Conservation (phyloP, 371 early-diverging fungal genomes). For the Rhizopus stolonifer region DNA sequence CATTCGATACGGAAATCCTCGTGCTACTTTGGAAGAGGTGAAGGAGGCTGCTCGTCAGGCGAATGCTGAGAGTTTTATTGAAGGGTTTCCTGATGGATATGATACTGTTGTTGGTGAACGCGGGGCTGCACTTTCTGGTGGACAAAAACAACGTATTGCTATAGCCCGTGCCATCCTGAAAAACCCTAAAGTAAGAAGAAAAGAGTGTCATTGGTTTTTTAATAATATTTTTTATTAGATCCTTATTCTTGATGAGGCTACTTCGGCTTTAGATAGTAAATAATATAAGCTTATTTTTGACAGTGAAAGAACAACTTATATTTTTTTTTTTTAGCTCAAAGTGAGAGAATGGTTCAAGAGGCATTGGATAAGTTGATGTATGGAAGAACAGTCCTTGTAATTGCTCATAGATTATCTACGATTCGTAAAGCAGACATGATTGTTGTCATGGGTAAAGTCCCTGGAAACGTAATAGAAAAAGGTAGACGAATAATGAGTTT, state of each 20-base stretch:
- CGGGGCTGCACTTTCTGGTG: constrained; percentile 76
- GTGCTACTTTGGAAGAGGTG: constrained; percentile 60
- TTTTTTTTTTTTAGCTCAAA: constrained; percentile 45
- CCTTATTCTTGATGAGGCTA: constrained; percentile 82
- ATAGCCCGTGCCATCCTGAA: constrained; percentile 75
- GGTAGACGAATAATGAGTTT: constrained; percentile 27
- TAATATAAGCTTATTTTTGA: not conserved
- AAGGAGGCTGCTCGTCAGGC: constrained; percentile 67
- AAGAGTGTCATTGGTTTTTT: not conserved
- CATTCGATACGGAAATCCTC: constrained; percentile 64
- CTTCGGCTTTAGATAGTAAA: constrained; percentile 61
- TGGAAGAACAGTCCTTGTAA: constrained; percentile 73
- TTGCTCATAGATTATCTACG: constrained; percentile 77
- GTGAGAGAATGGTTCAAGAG: constrained; percentile 71
- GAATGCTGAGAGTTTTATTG: constrained; percentile 71
- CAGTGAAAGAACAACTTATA: too few relatives aligned
- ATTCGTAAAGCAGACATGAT: constrained; percentile 70
- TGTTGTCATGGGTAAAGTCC: constrained; percentile 63
- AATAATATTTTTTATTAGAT: constrained; percentile 32
- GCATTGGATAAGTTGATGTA: constrained; percentile 67
- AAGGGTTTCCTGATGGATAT: constrained; percentile 65
- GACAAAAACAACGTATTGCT: constrained; percentile 84
- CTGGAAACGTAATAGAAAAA: constrained; percentile 64
- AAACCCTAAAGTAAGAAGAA: constrained; percentile 51
- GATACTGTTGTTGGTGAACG: constrained; percentile 64